Evolutionary conservation across 768 basidiomycete species (phyloP).

Genomic region (Neoboletus brunneissimus): DNA sequence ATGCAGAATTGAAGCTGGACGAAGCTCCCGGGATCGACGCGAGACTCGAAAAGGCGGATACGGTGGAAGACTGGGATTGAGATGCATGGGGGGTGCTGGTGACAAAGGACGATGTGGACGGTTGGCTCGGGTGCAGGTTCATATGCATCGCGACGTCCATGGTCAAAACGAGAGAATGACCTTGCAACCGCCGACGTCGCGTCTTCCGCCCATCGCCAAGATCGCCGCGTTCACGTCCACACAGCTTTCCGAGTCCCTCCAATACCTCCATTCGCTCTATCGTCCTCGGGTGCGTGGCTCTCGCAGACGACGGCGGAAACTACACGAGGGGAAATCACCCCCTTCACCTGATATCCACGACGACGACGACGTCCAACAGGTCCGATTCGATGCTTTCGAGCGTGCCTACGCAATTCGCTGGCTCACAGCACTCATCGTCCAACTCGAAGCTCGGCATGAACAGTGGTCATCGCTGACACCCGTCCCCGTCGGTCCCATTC

Average conservation of each 20-base stretch:
- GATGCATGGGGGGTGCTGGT: constrained; percentile 6
- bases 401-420: constrained; percentile 66
- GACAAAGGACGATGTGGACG: constrained; percentile 1
- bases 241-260: constrained; percentile 43
- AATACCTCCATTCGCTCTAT: constrained; percentile 54
- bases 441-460: constrained; percentile 21
- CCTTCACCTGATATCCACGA: not conserved
- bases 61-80: constrained; percentile 17
- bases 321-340: not conserved
- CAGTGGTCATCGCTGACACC: not conserved
- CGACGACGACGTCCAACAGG: constrained; percentile 19
- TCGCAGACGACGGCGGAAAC: constrained; percentile 34
- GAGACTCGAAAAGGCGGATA: constrained; percentile 19
- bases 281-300: constrained; percentile 62
- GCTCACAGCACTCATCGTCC: constrained; percentile 63
- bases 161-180: not conserved
- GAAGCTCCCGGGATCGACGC: constrained; percentile 7
- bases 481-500: not conserved
- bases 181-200: constrained; percentile 43
- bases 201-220: constrained; percentile 51
- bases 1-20: constrained; percentile 1
- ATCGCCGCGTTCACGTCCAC: constrained; percentile 36
- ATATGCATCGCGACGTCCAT: constrained; percentile 9
- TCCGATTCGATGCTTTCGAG: constrained; percentile 66
- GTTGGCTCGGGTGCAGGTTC: constrained; percentile 13